Percentiles rank a stretch among this genome's conserved stretches.
phyloP scores from a whole-genome alignment of 148 eudicot genomes.

The Salicornia ramosissima region DNA sequence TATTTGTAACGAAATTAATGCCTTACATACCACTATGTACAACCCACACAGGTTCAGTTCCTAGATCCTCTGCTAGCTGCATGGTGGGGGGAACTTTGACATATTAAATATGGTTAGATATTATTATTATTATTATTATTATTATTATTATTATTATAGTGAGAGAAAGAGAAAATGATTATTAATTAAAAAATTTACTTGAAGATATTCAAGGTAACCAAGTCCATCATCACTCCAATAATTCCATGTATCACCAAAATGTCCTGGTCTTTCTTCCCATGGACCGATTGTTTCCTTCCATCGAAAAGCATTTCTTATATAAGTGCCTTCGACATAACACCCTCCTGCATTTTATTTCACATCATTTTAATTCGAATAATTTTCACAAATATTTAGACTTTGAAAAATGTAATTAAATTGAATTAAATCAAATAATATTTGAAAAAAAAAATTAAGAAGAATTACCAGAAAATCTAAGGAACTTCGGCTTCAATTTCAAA shows the following conservation, averaged over 20 bases:
- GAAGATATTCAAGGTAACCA: slow-evolving; percentile 68
- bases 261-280: slow-evolving; percentile 84
- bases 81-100: not conserved
- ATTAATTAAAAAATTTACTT: too few relatives aligned
- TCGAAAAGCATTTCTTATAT: slow-evolving; percentile 52
- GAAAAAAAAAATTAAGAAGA: not conserved
- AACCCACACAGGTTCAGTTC: slow-evolving; percentile 79
- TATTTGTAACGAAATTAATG: too few relatives aligned
- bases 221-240: slow-evolving; percentile 81
- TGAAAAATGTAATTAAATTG: not conserved
- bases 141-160: too few relatives aligned
- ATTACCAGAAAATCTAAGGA: slow-evolving; percentile 89
- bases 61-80: slow-evolving; percentile 91
- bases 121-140: too few relatives aligned
- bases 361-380: not conserved
- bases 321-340: slow-evolving; percentile 65
- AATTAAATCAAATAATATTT: not conserved
- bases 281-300: slow-evolving; percentile 89
- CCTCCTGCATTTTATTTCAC: slow-evolving; percentile 46
- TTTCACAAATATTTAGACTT: not conserved
- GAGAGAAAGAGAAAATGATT: too few relatives aligned
- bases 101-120: not conserved
- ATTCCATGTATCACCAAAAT: slow-evolving; percentile 65
- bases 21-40: slow-evolving; percentile 57
- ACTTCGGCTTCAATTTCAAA: slow-evolving; percentile 61